Conservation (phyloP, 176 grass and related monocot genomes). For the Chloris gayana region DNA sequence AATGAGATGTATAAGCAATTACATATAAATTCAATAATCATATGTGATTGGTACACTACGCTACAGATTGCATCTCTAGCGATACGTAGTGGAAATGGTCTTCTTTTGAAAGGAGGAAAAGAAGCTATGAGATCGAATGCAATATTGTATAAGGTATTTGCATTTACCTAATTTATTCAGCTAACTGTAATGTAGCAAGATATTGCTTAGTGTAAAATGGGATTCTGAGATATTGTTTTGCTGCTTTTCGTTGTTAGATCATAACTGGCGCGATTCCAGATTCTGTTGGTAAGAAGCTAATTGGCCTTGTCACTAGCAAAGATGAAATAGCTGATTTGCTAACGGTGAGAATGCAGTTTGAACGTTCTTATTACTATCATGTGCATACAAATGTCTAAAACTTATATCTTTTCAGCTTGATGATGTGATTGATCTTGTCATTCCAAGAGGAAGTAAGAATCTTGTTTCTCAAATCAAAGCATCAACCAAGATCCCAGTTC, state of each 20-base stretch:
- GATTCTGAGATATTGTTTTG: background rate
- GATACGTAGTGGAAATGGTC: conserved; percentile 91
- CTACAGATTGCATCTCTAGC: conserved; percentile 89
- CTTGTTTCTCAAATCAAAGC: conserved; percentile 94
- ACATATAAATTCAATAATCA: conserved; percentile 26
- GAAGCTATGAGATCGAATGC: conserved; percentile 96
- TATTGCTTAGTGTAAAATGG: background rate
- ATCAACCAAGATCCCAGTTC: conserved; percentile 91
- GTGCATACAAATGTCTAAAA: conserved; percentile 35
- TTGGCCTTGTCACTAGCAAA: conserved; percentile 90
- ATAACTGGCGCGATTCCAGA: conserved; percentile 81
- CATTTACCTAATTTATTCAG: background rate
- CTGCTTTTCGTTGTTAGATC: conserved; percentile 58
- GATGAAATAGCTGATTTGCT: conserved; percentile 92
- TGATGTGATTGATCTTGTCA: conserved; percentile 99
- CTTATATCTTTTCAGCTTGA: conserved; percentile 69
- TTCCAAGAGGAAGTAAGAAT: conserved; percentile 94
- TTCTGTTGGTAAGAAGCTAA: conserved; percentile 82
- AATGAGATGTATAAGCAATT: background rate
- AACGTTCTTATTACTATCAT: conserved; percentile 25
- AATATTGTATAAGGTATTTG: conserved; percentile 87
- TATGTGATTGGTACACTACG: conserved; percentile 5
- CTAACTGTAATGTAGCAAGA: background rate
- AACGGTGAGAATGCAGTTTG: conserved; percentile 51
- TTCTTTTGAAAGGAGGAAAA: conserved; percentile 98